Evolutionary conservation across 345 rosid genomes (phyloP).

Genomic region (Melaleuca quinquenervia): DNA sequence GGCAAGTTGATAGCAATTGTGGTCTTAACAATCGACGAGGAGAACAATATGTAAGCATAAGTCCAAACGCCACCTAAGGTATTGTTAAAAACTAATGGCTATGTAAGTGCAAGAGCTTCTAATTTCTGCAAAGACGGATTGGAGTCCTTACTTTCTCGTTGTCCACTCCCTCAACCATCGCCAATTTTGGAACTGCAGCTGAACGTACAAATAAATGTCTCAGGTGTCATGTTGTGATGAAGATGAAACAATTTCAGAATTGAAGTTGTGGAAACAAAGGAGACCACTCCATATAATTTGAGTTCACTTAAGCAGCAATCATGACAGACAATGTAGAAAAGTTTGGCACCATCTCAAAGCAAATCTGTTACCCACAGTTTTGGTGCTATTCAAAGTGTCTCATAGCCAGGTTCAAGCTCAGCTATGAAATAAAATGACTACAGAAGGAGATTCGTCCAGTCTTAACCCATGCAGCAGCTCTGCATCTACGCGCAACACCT

Average conservation of each 20-base stretch:
- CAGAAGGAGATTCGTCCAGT: background rate
- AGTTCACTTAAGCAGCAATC: background rate
- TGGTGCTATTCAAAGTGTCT: background rate
- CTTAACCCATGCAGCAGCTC: background rate
- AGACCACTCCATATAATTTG: background rate
- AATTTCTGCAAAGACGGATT: background rate
- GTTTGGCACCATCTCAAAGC: background rate
- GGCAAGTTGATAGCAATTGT: background rate
- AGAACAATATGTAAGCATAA: background rate
- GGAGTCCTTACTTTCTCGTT: slow-evolving; percentile 52
- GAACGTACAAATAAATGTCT: slow-evolving; percentile 11
- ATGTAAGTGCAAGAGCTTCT: background rate
- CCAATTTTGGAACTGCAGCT: slow-evolving; percentile 82
- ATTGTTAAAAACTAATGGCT: background rate
- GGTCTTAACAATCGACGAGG: background rate
- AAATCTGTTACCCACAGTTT: background rate
- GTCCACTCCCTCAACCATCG: slow-evolving; percentile 66
- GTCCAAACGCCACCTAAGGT: background rate
- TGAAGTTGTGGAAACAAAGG: background rate
- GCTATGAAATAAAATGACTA: background rate
- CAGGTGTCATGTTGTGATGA: background rate
- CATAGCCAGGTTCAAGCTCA: background rate
- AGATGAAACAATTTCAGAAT: background rate
- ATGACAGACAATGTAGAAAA: background rate
- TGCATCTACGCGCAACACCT: background rate